These are phyloP conservation scores for Hibiscus syriacus DNA, from an alignment of 345 rosid species.

Conservation along the genomic window DNA sequence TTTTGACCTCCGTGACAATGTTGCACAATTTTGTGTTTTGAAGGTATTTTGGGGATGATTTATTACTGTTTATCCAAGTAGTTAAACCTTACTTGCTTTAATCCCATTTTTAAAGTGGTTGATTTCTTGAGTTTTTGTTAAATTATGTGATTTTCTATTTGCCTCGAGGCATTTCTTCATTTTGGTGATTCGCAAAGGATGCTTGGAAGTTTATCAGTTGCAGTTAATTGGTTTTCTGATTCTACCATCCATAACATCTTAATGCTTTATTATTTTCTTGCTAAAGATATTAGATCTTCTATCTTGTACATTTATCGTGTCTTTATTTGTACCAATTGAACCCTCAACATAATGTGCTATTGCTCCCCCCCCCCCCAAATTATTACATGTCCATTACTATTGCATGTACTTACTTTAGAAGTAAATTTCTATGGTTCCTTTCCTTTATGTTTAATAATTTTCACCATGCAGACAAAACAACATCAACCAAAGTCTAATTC, in stretches of 20 bases:
- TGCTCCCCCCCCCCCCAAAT: background rate
- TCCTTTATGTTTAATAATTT: background rate
- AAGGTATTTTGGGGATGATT: constrained; percentile 39
- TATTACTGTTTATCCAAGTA: background rate
- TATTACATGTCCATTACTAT: background rate
- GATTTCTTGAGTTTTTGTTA: background rate
- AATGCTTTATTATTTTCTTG: background rate
- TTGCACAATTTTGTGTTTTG: constrained; percentile 86
- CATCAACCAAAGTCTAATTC: constrained; percentile 22
- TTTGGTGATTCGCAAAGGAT: background rate
- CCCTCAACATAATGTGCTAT: background rate
- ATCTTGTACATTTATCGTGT: background rate
- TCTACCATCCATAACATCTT: background rate
- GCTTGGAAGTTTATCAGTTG: background rate
- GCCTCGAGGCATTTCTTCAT: background rate
- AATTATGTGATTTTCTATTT: background rate
- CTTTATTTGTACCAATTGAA: background rate
- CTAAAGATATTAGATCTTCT: background rate
- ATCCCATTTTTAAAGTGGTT: background rate
- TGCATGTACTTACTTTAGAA: background rate
- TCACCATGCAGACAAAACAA: constrained; percentile 32
- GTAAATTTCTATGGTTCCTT: background rate
- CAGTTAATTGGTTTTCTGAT: background rate
- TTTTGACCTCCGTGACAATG: constrained; percentile 82
- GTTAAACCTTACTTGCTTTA: background rate